A percentile compares a stretch with the other conserved stretches of the same genome.
phyloP scores from a whole-genome alignment of 1,284 basidiomycete species.

The Thelephora terrestris region DNA sequence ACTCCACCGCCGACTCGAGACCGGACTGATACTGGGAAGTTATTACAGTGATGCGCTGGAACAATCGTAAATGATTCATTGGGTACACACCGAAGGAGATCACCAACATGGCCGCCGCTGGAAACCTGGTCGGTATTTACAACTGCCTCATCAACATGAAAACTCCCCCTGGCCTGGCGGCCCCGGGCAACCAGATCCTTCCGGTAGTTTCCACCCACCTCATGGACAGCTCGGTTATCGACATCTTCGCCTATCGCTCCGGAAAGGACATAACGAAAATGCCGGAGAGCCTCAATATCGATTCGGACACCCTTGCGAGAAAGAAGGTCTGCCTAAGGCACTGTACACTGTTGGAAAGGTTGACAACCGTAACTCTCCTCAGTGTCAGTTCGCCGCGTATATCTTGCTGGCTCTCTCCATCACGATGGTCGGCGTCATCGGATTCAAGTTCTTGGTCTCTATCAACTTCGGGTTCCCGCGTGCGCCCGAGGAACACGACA shows the following conservation, averaged over 20 bases:
- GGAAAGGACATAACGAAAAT: constrained; percentile 82
- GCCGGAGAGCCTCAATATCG: constrained; percentile 61
- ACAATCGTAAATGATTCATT: constrained; percentile 80
- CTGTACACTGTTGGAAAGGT: constrained; percentile 87
- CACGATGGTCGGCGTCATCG: constrained; percentile 93
- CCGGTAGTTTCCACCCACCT: constrained; percentile 56
- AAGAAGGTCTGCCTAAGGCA: constrained; percentile 90
- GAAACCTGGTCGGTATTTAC: constrained; percentile 70
- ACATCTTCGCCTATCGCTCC: constrained; percentile 75
- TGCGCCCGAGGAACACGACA: constrained; percentile 94
- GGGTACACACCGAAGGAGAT: constrained; percentile 81
- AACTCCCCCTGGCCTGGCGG: constrained; percentile 41
- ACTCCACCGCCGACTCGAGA: constrained; percentile 76
- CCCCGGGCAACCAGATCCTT: constrained; percentile 59
- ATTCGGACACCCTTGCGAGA: constrained; percentile 52
- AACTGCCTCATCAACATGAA: constrained; percentile 75
- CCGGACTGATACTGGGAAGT: constrained; percentile 97
- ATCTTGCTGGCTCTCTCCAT: constrained; percentile 86
- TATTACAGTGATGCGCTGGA: constrained; percentile 87
- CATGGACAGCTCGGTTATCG: constrained; percentile 67
- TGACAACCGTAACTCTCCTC: constrained; percentile 85
- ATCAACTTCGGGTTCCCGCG: constrained; percentile 79
- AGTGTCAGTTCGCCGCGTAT: constrained; percentile 88
- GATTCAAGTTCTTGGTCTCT: constrained; percentile 96
- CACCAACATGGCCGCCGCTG: constrained; percentile 56